A percentile compares a stretch with the other conserved stretches of the same genome.
These are phyloP conservation scores for Coprinopsis marcescibilis DNA, from an alignment of 768 basidiomycete genomes.

Conservation along the genomic window DNA sequence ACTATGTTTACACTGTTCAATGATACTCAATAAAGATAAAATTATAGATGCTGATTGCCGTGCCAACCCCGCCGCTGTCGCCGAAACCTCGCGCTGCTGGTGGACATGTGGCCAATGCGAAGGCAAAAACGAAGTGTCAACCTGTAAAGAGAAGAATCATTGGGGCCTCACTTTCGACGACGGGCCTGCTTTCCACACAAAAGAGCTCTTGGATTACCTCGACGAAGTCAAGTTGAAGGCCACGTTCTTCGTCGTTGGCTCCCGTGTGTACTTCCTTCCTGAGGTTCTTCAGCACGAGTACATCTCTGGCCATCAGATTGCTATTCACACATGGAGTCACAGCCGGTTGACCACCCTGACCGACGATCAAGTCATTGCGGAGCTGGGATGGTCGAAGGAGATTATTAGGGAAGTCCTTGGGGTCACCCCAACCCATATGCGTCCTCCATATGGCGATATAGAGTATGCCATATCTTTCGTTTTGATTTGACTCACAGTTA, in stretches of 20 bases:
- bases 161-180: slow-evolving; percentile 65
- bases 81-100: slow-evolving; percentile 59
- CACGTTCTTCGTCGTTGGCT: slow-evolving; percentile 86
- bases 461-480: slow-evolving; percentile 40
- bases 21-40: too few relatives aligned
- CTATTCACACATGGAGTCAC: slow-evolving; percentile 64
- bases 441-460: slow-evolving; percentile 76
- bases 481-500: background rate
- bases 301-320: slow-evolving; percentile 72
- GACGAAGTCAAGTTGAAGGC: slow-evolving; percentile 56
- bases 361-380: slow-evolving; percentile 78
- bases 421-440: slow-evolving; percentile 69
- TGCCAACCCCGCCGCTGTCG: slow-evolving; percentile 44
- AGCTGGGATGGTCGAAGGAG: slow-evolving; percentile 82
- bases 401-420: slow-evolving; percentile 76
- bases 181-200: slow-evolving; percentile 73
- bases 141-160: slow-evolving; percentile 58
- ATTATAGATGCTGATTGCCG: slow-evolving; percentile 51
- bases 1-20: too few relatives aligned
- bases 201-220: slow-evolving; percentile 65
- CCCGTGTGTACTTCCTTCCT: slow-evolving; percentile 67
- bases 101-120: slow-evolving; percentile 76
- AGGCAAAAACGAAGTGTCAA: slow-evolving; percentile 54
- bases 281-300: slow-evolving; percentile 69
- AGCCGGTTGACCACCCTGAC: slow-evolving; percentile 62